Percentiles rank a stretch among this genome's conserved stretches.
These are phyloP conservation scores for Citrullus amarus DNA, from an alignment of 306 rosid species.

Conservation along the genomic window DNA sequence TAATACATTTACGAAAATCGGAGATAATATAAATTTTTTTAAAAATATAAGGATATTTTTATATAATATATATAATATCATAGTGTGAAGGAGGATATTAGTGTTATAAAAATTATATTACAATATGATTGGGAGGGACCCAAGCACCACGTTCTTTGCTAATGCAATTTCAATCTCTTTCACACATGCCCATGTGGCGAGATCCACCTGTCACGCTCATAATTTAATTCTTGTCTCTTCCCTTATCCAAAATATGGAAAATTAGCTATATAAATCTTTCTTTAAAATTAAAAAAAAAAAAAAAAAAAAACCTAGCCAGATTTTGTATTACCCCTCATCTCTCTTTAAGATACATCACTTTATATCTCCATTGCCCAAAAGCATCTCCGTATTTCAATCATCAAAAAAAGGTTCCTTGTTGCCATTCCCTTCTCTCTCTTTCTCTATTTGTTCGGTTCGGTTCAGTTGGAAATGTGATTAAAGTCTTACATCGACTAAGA, in stretches of 20 bases:
- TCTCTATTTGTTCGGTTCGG: too few relatives aligned
- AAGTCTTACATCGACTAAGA: too few relatives aligned
- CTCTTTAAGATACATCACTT: background rate
- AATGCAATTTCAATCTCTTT: constrained; percentile 24
- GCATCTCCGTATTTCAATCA: background rate
- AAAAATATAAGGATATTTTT: too few relatives aligned
- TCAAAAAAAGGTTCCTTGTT: background rate
- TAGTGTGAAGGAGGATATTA: background rate
- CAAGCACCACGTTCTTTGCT: constrained; percentile 37
- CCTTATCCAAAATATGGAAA: constrained; percentile 18
- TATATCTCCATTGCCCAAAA: background rate
- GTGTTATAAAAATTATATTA: background rate
- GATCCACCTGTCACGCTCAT: constrained; percentile 59
- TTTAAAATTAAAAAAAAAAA: background rate
- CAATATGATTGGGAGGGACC: constrained; percentile 13
- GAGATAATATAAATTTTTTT: too few relatives aligned
- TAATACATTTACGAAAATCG: too few relatives aligned
- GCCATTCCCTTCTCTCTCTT: background rate
- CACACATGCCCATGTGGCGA: constrained; percentile 66
- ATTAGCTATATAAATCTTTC: background rate
- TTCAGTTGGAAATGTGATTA: too few relatives aligned
- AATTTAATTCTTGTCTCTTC: constrained; percentile 27
- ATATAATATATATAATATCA: too few relatives aligned
- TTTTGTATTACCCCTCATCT: background rate
- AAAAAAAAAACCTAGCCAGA: background rate